Evolutionary conservation across 257 asterid species (phyloP), one percentile per base, ranked within the genome.

Genomic region (Solanum commersonii): DNA sequence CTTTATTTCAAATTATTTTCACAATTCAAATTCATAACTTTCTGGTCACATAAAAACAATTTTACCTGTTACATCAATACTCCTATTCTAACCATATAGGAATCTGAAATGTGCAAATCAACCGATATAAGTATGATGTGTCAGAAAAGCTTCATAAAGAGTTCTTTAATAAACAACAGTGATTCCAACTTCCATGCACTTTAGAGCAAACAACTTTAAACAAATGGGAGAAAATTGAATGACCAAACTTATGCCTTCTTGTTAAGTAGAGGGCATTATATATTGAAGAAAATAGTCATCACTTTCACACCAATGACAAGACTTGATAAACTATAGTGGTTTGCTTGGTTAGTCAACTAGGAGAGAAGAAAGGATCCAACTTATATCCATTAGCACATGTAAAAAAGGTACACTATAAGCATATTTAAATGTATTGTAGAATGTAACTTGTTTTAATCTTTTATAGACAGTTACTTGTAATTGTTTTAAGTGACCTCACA

Each of bases 151-250:
- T 29, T 82, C 27, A 49, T 49, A 22, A 49, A 82, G 85, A 82
- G 42, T 49, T 52, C 31, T 38, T 49, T 5, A 82, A 49, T 82
- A 18, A 46, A 79, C 16, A 27, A 79, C 16, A 44, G 85, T 82
- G 70, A 7, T 79, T 79, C 82, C 82, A 71, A 71, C 78, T 31
- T 78, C 38, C 85, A 82, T 49, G 85, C 70, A 82, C 85, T 81
- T 29, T 29, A 46, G 42, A 81, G 85, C 14, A 42, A 79, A 22
- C 65, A 79, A 42, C 29, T 81, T 35, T 49, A 46, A 29, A 29
- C 25, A 49, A 82, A 46, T 49, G 31, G 25, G 8, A 44, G 37
- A 44, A 79, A 79, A 25, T 25, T 44, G 84, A 79, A 46, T 49
- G 44, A 49, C 70, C 68, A 49, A 81, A 82, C 70, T 82, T 29